Conservation (phyloP, 805 yeast species). For the Myxozyma mucilagina region DNA sequence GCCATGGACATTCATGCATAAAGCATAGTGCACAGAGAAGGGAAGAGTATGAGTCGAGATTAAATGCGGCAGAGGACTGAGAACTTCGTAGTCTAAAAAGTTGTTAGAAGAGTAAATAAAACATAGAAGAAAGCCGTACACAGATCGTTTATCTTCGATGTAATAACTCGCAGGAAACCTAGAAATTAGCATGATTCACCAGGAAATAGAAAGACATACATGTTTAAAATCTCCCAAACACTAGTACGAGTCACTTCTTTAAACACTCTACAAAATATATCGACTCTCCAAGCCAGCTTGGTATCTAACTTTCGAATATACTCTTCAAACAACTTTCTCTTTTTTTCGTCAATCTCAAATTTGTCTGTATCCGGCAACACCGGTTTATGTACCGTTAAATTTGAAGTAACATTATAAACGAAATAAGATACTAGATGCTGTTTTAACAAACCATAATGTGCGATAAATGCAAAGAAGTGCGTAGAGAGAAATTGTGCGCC, state of each 20-base stretch:
- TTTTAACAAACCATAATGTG: slow-evolving; percentile 15
- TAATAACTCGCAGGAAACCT: slow-evolving; percentile 18
- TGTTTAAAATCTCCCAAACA: slow-evolving; percentile 20
- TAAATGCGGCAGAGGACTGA: slow-evolving; percentile 8
- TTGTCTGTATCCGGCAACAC: slow-evolving; percentile 16
- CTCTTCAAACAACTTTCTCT: slow-evolving; percentile 18
- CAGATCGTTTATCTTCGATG: slow-evolving; percentile 21
- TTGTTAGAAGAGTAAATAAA: background rate
- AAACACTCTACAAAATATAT: slow-evolving; percentile 15
- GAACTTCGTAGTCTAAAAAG: slow-evolving; percentile 20
- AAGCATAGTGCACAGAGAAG: slow-evolving; percentile 27
- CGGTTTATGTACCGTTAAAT: background rate
- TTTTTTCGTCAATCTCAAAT: slow-evolving; percentile 24
- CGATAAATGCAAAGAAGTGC: slow-evolving; percentile 10
- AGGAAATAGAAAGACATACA: slow-evolving; percentile 1
- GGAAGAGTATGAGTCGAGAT: slow-evolving; percentile 26
- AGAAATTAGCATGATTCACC: background rate
- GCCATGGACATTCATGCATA: slow-evolving; percentile 32
- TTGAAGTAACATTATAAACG: slow-evolving; percentile 5
- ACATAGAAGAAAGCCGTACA: slow-evolving; percentile 1
- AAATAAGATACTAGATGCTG: slow-evolving; percentile 16
- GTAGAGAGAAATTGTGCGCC: slow-evolving; percentile 22
- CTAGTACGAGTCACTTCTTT: slow-evolving; percentile 20
- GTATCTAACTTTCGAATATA: slow-evolving; percentile 11
- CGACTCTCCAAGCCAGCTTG: slow-evolving; percentile 7